Evolutionary conservation across 345 rosid species (phyloP), one percentile per base, ranked within the genome.

Genomic region (Populus euphratica): DNA sequence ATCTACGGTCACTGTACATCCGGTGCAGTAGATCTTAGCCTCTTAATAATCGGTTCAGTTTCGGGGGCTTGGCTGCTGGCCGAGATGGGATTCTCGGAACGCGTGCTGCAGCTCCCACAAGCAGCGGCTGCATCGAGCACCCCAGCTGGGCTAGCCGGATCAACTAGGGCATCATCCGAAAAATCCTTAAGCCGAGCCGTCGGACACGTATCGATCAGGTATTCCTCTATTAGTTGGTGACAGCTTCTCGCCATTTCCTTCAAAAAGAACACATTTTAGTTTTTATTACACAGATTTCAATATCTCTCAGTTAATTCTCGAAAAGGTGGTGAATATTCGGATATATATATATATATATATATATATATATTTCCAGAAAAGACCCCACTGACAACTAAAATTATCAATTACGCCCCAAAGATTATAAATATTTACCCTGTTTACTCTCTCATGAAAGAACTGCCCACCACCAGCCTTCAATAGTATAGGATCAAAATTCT

Each of bases 181-280:
- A 14, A 49, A 59, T 77, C 72, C 69, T 84, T 85, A 10, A 77
- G 70, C 77, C 35, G 71, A 35, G 79, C 80, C 5, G 80, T 67
- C 5, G 91, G 90, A 80, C 94, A 90, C 82, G 89, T 87, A 89
- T 89, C 91, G 9, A 88, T 75, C 72, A 88, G 62, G 50, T 88
- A 90, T 79, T 88, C 88, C 79, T 79, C 90, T 91, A 90, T 86
- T 72, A 90, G 94, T 86, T 87, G 94, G 78, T 78, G 90, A 90
- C 94, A 90, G 94, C 94, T 90, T 81, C 88, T 86, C 86, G 79
- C 87, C 92, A 74, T 89, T 85, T 87, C 91, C 94, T 90, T 79
- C 71, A 72, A 52, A 65, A 64, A 62, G 20, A 23, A 33, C 67
- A 35, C 18, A 16, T 5, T 41, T 49, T 70, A 49, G 54, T 35